Evolutionary conservation across 352 stramenopile species (phyloP), one percentile per base, ranked within the genome.

Genomic region (Sclerospora graminicola): DNA sequence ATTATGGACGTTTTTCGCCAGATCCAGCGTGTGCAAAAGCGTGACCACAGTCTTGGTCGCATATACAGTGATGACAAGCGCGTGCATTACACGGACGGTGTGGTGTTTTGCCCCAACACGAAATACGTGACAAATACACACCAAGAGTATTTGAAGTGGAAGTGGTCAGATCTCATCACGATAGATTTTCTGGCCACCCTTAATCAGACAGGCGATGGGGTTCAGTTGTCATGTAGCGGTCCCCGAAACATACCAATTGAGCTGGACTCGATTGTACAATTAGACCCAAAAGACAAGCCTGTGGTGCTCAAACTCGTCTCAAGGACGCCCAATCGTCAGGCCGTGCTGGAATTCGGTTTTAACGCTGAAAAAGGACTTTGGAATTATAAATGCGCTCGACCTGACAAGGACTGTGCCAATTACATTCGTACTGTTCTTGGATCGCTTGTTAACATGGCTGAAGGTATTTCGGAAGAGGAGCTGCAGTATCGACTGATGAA

Each of bases 61-160:
- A 77, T 92, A 41, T 92, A 89, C 61, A 75, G 59, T 26, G 80
- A 92, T 46, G 73, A 78, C 48, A 89, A 89, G 59, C 78, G 80
- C 20, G 73, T 70, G 27, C 84, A 95, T 54, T 90, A 88, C 51
- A 95, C 83, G 24, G 84, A 95, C 48, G 84, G 84, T 27, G 78
- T 95, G 14, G 71, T 95, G 18, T 95, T 95, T 41, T 92, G 84
- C 42, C 84, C 84, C 15, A 85, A 88, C 44, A 84, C 82, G 24
- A 82, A 77, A 47, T 91, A 91, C 50, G 59, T 88, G 39, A 60
- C 67, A 16, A 88, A 88, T 62, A 89, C 80, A 27, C 72, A 91
- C 68, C 79, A 82, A 50, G 80, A 92, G 42, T 92, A 92, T 46
- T 63, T 95, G 43, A 95, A 95, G 64, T 95, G 84, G 84, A 95